Percentiles rank a stretch among this genome's conserved stretches.
phyloP scores from a whole-genome alignment of 441 rosid species.

The Jatropha multifida region DNA sequence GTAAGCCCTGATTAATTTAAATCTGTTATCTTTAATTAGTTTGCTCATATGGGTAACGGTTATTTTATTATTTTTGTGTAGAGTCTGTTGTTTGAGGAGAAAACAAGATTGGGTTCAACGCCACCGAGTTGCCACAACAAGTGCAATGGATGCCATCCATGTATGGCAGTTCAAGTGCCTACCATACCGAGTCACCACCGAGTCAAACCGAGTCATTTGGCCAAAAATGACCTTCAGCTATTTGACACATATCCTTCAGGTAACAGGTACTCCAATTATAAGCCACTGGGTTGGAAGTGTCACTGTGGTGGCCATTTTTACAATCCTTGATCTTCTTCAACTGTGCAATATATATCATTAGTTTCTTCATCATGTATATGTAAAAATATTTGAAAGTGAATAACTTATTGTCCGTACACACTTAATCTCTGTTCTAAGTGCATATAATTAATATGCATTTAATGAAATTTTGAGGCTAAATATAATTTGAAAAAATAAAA shows the following conservation, averaged over 20 bases:
- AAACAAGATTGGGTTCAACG: constrained; percentile 77
- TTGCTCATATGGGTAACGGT: no score
- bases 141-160: constrained; percentile 84
- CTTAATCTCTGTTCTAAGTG: not conserved
- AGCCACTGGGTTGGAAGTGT: constrained; percentile 92
- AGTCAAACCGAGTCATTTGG: constrained; percentile 17
- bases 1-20: no score
- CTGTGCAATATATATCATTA: not conserved
- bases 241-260: constrained; percentile 34
- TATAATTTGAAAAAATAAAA: no score
- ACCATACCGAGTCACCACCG: constrained; percentile 40
- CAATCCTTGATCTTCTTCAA: constrained; percentile 41
- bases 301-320: constrained; percentile 63
- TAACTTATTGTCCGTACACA: not conserved
- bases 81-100: constrained; percentile 53
- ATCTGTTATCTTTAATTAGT: no score
- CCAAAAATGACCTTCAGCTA: constrained; percentile 8
- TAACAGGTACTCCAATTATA: constrained; percentile 75
- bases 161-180: constrained; percentile 85
- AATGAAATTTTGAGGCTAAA: no score
- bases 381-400: not conserved
- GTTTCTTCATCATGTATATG: no score
- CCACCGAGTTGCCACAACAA: constrained; percentile 93
- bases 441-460: no score
- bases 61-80: constrained; percentile 13